phyloP scores from a whole-genome alignment of 1,284 basidiomycete species.

The Moniliella sp. region DNA sequence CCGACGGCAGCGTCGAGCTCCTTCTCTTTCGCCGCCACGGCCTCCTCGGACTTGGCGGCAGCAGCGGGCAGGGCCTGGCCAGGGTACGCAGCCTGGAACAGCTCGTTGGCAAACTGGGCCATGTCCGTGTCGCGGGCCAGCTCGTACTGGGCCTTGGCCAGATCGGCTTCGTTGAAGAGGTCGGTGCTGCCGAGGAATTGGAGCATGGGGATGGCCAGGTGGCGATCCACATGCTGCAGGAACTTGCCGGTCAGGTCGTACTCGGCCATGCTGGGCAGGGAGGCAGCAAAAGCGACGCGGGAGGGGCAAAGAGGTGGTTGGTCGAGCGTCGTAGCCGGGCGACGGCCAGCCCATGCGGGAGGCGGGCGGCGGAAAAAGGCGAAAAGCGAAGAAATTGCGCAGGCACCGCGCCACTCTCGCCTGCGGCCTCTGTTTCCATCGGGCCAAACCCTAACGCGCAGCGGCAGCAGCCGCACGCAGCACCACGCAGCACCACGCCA shows the following conservation, averaged over 20 bases:
- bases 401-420: no score
- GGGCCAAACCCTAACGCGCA: no score
- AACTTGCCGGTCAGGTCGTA: conserved; percentile 49
- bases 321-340: no score
- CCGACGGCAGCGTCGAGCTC: conserved; percentile 73
- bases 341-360: no score
- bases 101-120: conserved; percentile 40
- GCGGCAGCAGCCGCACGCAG: no score
- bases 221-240: conserved; percentile 71
- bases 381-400: no score
- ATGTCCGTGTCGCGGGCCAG: conserved; percentile 58
- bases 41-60: conserved; percentile 39
- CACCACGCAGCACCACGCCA: no score
- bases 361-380: no score
- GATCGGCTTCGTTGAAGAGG: conserved; percentile 52
- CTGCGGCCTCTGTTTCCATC: no score
- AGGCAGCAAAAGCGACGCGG: no score
- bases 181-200: conserved; percentile 51
- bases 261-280: conserved; percentile 29
- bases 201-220: conserved; percentile 75
- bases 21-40: conserved; percentile 59
- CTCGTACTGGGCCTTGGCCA: conserved; percentile 75
- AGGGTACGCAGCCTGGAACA: conserved; percentile 57
- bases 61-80: conserved; percentile 37
- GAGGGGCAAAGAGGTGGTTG: no score